Percentiles rank a stretch among this genome's conserved stretches.
These are phyloP conservation scores for Xylaria arbuscula DNA, from an alignment of 2,329 filamentous ascomycete species.

Conservation along the genomic window DNA sequence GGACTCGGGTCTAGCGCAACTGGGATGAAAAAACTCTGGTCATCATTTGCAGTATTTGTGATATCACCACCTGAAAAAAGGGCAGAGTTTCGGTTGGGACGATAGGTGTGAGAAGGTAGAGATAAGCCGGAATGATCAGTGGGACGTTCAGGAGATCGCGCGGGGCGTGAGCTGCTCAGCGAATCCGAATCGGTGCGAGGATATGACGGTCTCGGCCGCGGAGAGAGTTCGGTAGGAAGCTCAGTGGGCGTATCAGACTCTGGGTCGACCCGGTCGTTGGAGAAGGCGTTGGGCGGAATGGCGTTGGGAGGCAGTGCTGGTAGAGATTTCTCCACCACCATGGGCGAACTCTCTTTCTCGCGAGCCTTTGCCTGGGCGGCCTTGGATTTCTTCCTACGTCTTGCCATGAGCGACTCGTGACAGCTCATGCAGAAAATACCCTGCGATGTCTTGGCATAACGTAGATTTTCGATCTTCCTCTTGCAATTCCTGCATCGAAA, in stretches of 20 bases:
- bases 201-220: conserved; percentile 66
- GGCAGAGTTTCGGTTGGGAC: conserved; percentile 79
- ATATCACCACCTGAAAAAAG: conserved; percentile 65
- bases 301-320: conserved; percentile 88
- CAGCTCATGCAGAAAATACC: conserved; percentile 99
- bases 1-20: conserved; percentile 79
- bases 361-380: conserved; percentile 70
- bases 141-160: conserved; percentile 65
- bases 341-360: conserved; percentile 72
- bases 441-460: conserved; percentile 96
- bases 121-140: conserved; percentile 63
- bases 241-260: conserved; percentile 77
- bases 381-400: conserved; percentile 87
- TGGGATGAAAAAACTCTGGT: conserved; percentile 80
- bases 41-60: conserved; percentile 58
- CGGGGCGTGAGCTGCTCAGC: conserved; percentile 63
- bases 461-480: conserved; percentile 96
- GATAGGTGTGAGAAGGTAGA: conserved; percentile 80
- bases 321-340: conserved; percentile 89
- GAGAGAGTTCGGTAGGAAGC: conserved; percentile 61
- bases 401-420: conserved; percentile 95
- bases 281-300: conserved; percentile 70
- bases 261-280: conserved; percentile 67
- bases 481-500: conserved; percentile 99
- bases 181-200: conserved; percentile 66